Base-by-base conservation (phyloP, 2,329 filamentous ascomycete genomes). In the Trichoderma lentiforme region DNA sequence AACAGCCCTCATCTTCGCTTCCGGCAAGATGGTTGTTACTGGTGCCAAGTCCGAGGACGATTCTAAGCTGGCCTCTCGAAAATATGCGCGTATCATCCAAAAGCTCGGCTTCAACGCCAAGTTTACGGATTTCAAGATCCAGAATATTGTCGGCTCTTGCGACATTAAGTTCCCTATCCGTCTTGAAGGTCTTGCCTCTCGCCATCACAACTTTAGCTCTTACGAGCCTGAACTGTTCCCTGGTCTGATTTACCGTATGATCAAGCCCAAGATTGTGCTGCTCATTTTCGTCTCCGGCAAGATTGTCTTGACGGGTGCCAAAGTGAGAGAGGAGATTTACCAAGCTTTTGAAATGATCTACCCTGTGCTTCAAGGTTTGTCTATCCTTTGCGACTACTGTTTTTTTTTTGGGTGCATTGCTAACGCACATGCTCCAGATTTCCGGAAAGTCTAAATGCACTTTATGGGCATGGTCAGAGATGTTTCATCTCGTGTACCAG, bases 101-200 rank as follows among this genome's bases (percentile, higher is more conserved):
- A 99, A 99, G 87, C 93, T 99, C 73, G 96, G 96, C 74, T 99
- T 99, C 88, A 97, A 98, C 77, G 95, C 96, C 79, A 98, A 98
- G 89, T 98, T 99, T 84, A 98, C 95, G 76, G 96, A 99, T 83
- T 99, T 99, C 86, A 99, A 98, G 89, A 99, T 99, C 79, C 95
- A 98, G 87, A 99, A 99, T 84, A 98, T 99, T 75, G 96, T 99
- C 76, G 96, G 96, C 75, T 97, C 94, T 73, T 98, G 95, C 83
- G 96, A 99, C 81, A 98, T 99, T 88, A 98, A 98, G 88, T 99
- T 99, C 85, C 96, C 96, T 69, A 98, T 99, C 78, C 94, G 96
- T 76, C 88, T 99, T 72, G 96, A 98, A 82, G 96, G 96, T 84
- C 86, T 99, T 81, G 96, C 96, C 18, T 96, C 92, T 77, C 94